Base-by-base conservation (phyloP, 306 rosid species). In the Rubus parviflorus region DNA sequence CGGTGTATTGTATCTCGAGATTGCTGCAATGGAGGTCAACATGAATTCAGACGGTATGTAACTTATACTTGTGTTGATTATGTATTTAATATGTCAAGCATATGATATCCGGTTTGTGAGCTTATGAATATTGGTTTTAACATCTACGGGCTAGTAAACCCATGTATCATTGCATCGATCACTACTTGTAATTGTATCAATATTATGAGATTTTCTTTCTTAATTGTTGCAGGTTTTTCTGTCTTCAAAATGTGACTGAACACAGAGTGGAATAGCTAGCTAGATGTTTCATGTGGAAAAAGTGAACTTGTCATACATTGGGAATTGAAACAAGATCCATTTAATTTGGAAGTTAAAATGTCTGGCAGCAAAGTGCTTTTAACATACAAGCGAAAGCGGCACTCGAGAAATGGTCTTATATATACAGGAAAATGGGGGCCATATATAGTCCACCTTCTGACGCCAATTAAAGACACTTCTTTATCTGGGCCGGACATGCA, bases 341-440 rank as follows among this genome's bases (percentile, higher is more conserved):
- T 30, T 30, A 30, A 30, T 68, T 22, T 17, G 52, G 54, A 73
- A 80, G 84, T 69, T 70, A 60, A 84, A 85, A 89, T 89, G 91
- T 79, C 80, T 20, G 83, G 89, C 67, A 75, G 80, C 86, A 84
- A 87, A 72, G 89, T 87, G 73, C 72, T 89, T 71, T 66, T 83
- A 43, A 89, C 91, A 8, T 87, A 87, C 79, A 87, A 84, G 83
- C 81, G 93, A 76, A 89, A 80, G 75, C 80, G 87, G 72, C 76
- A 68, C 61, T 56, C 74, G 73, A 80, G 78, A 68, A 73, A 73
- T 75, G 68, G 81, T 57, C 77, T 71, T 30, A 30, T 30, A 30
- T 67, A 22, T 72, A 45, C 65, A 58, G 30, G 89, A 81, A 25
- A 79, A 76, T 73, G 75, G 68, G 78, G 67, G 75, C 74, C 63